Evolutionary conservation across 2,329 filamentous ascomycete genomes (phyloP).

Genomic region (Colletotrichum sp.): DNA sequence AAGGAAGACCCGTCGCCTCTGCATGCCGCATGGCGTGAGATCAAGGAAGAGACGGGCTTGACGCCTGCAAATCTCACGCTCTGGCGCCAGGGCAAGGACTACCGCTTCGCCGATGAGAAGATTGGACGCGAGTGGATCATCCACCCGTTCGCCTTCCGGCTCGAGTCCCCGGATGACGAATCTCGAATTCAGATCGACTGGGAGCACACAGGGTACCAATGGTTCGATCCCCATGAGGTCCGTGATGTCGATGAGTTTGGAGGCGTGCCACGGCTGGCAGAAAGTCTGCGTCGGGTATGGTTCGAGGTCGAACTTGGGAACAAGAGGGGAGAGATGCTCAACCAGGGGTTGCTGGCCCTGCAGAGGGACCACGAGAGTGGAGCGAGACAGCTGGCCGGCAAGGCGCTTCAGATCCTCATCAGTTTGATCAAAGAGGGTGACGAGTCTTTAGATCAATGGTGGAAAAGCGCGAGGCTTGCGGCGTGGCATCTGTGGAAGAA

Average conservation of each 20-base stretch:
- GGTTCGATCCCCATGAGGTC: conserved; percentile 59
- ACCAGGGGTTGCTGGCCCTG: conserved; percentile 52
- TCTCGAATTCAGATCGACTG: conserved; percentile 60
- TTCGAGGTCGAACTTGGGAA: conserved; percentile 57
- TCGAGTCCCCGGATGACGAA: conserved; percentile 47
- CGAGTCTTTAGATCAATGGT: conserved; percentile 49
- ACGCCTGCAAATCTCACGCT: conserved; percentile 50
- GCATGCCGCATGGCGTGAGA: conserved; percentile 65
- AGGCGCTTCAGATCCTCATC: conserved; percentile 55
- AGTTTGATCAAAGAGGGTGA: conserved; percentile 41
- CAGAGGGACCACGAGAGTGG: conserved; percentile 63
- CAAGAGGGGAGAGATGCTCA: conserved; percentile 49
- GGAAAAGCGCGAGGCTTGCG: conserved; percentile 57
- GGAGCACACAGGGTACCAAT: conserved; percentile 66
- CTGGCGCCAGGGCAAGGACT: conserved; percentile 63
- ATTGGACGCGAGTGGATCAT: conserved; percentile 66
- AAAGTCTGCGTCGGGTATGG: conserved; percentile 65
- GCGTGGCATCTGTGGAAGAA: conserved; percentile 71
- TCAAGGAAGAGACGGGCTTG: conserved; percentile 66
- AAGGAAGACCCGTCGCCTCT: conserved; percentile 55
- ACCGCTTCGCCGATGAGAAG: conserved; percentile 57
- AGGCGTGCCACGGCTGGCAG: conserved; percentile 61
- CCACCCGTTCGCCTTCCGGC: conserved; percentile 64
- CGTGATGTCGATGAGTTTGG: conserved; percentile 49
- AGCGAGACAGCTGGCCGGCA: conserved; percentile 61